A percentile compares a stretch with the other conserved stretches of the same genome.
Conservation (phyloP, 2,329 filamentous ascomycete species). For the Acarospora socialis region DNA sequence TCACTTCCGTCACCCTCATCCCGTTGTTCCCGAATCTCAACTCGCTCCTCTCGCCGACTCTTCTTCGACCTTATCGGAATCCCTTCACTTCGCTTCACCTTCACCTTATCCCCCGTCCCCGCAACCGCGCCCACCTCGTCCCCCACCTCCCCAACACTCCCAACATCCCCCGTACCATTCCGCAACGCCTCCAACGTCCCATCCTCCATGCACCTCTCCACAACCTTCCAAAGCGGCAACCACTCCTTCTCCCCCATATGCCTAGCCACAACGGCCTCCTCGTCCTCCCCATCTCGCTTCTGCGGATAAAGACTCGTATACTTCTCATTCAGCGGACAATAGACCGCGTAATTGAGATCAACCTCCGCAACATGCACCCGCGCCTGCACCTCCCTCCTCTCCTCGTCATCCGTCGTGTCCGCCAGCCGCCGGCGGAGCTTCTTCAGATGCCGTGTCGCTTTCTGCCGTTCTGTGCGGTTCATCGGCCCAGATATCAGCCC, state of each 20-base stretch:
- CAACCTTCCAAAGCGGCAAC: slow-evolving; percentile 29
- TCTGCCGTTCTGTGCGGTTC: slow-evolving; percentile 9
- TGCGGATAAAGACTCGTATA: slow-evolving; percentile 43
- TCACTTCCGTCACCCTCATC: slow-evolving; percentile 22
- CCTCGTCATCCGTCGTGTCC: slow-evolving; percentile 20
- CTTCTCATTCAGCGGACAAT: slow-evolving; percentile 44
- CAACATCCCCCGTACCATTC: slow-evolving; percentile 21
- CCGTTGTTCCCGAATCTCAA: not conserved
- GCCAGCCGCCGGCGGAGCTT: slow-evolving; percentile 27
- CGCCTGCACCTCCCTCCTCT: slow-evolving; percentile 17
- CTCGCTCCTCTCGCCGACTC: slow-evolving; percentile 1
- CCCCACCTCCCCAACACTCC: slow-evolving; percentile 6
- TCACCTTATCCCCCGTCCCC: slow-evolving; percentile 2
- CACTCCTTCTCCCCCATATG: slow-evolving; percentile 17
- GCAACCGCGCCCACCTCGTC: slow-evolving; percentile 6
- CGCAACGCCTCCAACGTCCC: slow-evolving; percentile 28
- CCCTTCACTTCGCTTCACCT: slow-evolving; percentile 8
- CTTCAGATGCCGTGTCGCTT: slow-evolving; percentile 26
- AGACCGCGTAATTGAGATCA: slow-evolving; percentile 49
- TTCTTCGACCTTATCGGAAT: slow-evolving; percentile 3
- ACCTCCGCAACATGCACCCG: slow-evolving; percentile 37
- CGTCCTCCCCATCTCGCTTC: slow-evolving; percentile 17
- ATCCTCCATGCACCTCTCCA: slow-evolving; percentile 31
- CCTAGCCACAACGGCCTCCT: not conserved
- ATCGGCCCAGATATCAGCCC: not conserved